Base-by-base conservation (phyloP, 345 rosid species). In the Populus ilicifolia region DNA sequence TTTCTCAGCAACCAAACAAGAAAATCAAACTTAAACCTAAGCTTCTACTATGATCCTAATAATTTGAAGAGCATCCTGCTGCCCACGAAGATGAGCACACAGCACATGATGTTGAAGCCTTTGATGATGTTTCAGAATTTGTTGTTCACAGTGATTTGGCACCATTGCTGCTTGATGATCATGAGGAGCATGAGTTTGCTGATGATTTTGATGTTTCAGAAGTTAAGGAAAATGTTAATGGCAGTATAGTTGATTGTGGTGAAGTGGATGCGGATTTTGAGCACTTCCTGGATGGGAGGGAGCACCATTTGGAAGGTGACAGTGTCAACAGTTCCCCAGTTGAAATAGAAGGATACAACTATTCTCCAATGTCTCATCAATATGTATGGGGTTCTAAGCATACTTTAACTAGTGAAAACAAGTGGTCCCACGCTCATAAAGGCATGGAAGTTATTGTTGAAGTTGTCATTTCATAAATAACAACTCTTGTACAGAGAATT, bases 401-500 rank as follows among this genome's bases (percentile, higher is more conserved):
- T 64, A 54, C 67, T 67, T 77, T 69, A 16, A 61, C 71, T 62
- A 77, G 75, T 63, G 91, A 81, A 83, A 89, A 88, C 73, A 90
- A 85, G 82, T 95, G 99, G 98, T 54, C 73, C 82, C 88, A 84
- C 78, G 94, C 92, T 80, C 87, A 88, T 38, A 90, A 86, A 82
- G 99, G 99, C 66, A 93, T 96, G 86, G 93, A 93, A 79, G 87
- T 95, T 71, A 86, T 93, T 85, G 99, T 93, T 76, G 98, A 95
- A 87, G 97, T 95, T 79, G 4, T 33, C 36, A 33, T 33, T 33
- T 33, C 36, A 33, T 33, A 33, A 4, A 33, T 33, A 33, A 33
- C 36, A 33, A 33, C 36, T 33, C 35, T 4, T 33, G 35, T 33
- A 0, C 0, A 4, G 5, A 33, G 35, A 33, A 33, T 33, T 33